Base-by-base conservation (phyloP, 2,329 filamentous ascomycete genomes). In the Graphilbum sp. region DNA sequence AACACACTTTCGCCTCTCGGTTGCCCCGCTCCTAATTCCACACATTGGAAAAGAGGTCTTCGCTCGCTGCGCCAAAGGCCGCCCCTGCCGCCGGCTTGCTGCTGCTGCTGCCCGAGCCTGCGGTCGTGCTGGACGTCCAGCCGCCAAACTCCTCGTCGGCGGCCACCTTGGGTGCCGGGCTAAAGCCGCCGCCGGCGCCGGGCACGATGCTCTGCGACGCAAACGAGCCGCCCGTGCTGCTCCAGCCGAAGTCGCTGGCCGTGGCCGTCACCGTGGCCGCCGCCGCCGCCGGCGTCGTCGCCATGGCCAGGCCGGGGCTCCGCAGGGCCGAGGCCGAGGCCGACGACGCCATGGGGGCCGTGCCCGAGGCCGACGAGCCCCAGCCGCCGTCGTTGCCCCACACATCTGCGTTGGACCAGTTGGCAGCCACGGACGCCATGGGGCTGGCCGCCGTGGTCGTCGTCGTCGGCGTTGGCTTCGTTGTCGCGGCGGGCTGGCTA, bases 121-220 rank as follows among this genome's bases (percentile, higher is more conserved):
- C 60, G 64, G 36, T 49, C 47, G 69, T 51, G 70, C 78, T 61
- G 67, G 84, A 92, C 35, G 83, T 76, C 88, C 88, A 96, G 12
- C 88, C 87, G 17, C 88, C 88, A 61, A 95, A 96, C 53, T 96
- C 88, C 57, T 96, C 88, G 50, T 96, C 88, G 0, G 83, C 80
- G 27, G 81, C 69, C 3, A 94, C 81, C 50, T 79, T 78, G 19
- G 83, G 75, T 31, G 64, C 61, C 39, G 63, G 53, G 38, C 64
- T 70, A 56, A 83, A 79, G 6, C 79, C 79, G 19, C 79, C 78
- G 47, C 68, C 68, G 1, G 70, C 62, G 1, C 72, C 69, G 3
- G 71, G 69, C 17, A 79, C 64, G 52, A 78, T 73, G 36, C 72
- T 69, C 43, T 72, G 67, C 49, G 52, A 69, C 31, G 71, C 66